A percentile compares a stretch with the other conserved stretches of the same genome.
Conservation (phyloP, 2,329 filamentous ascomycete species). For the Ramularia collo-cygni region DNA sequence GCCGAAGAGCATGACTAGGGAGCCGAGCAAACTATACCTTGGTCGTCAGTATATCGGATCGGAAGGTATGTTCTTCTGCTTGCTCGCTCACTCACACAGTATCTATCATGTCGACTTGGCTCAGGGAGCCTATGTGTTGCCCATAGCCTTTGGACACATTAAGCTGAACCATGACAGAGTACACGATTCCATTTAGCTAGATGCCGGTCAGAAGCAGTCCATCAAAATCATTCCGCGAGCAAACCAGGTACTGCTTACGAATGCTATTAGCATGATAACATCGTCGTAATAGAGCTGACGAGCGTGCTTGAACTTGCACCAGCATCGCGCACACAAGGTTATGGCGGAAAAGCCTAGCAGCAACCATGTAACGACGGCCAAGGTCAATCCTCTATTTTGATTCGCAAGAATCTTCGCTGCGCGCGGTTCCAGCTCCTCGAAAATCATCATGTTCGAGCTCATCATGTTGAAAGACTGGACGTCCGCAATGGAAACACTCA, state of each 20-base stretch:
- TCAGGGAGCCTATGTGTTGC: conserved; percentile 17
- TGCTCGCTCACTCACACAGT: background rate
- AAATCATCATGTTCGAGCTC: no score
- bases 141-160: conserved; percentile 21
- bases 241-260: conserved; percentile 10
- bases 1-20: conserved; percentile 18
- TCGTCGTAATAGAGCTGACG: conserved; percentile 25
- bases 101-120: background rate
- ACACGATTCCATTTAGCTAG: conserved; percentile 17
- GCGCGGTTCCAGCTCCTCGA: no score
- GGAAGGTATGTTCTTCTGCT: no score
- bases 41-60: no score
- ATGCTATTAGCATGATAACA: conserved; percentile 19
- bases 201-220: background rate
- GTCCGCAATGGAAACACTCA: no score
- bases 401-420: no score
- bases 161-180: conserved; percentile 19
- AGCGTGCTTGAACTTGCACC: conserved; percentile 19
- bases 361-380: conserved; percentile 12
- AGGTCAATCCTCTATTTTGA: no score
- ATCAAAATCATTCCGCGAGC: no score
- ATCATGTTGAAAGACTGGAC: no score
- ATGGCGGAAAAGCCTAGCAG: conserved; percentile 22
- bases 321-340: conserved; percentile 18
- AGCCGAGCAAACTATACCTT: conserved; percentile 16